Base-by-base conservation (phyloP, 2,329 filamentous ascomycete genomes). In the Fusarium vanettenii region DNA sequence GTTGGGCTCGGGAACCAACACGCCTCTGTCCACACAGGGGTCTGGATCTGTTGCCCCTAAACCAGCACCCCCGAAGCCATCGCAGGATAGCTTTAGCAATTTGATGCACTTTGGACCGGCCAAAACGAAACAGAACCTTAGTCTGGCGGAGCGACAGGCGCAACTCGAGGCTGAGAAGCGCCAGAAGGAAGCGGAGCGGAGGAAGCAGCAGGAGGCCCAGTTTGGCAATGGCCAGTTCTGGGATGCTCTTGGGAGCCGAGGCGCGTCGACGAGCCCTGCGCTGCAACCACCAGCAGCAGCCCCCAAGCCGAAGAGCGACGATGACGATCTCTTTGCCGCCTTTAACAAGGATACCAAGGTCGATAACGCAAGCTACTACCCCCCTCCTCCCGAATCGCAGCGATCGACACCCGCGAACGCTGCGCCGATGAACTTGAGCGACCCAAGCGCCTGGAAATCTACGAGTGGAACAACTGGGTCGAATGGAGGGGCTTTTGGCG, bases 171-270 rank as follows among this genome's bases (percentile, higher is more conserved):
- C 87, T 5, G 90, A 92, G 82, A 94, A 91, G 83, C 87, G 89
- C 37, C 90, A 86, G 81, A 94, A 96, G 81, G 93, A 95, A 70
- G 92, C 92, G 68, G 92, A 95, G 80, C 90, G 90, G 80, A 90
- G 89, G 78, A 92, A 89, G 78, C 90, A 92, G 80, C 89, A 92
- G 78, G 94, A 97, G 74, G 88, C 90, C 33, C 92, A 96, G 70
- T 98, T 95, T 82, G 95, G 94, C 3, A 91, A 92, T 78, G 89
- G 89, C 13, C 90, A 91, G 71, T 94, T 95, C 80, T 95, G 93
- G 91, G 93, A 97, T 79, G 90, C 85, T 14, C 85, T 97, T 57
- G 94, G 91, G 57, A 87, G 88, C 37, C 84, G 88, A 50, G 83
- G 85, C 66, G 83, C 85, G 56, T 87, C 87, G n/a, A 50, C 78